Conservation (phyloP, 345 rosid species). For the Moricandia moricandioides region DNA sequence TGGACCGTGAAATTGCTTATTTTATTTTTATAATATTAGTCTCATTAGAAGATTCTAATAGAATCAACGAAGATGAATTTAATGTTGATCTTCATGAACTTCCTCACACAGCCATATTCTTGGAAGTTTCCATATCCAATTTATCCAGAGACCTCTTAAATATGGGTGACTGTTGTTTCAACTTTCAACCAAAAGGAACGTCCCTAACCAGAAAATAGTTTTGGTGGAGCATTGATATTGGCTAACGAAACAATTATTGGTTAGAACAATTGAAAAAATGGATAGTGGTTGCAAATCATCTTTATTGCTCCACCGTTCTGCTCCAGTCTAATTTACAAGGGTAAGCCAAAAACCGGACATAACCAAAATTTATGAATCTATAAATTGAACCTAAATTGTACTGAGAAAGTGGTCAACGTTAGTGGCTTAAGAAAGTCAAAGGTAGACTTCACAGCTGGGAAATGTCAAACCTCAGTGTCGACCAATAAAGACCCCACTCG, state of each 20-base stretch:
- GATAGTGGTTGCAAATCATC: slow-evolving; percentile 1
- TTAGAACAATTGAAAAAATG: neutral
- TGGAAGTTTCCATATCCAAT: slow-evolving; percentile 1
- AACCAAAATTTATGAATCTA: neutral
- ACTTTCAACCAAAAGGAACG: neutral
- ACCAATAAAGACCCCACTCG: neutral
- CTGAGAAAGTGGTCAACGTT: slow-evolving; percentile 19
- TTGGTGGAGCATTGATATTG: neutral
- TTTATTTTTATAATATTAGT: neutral
- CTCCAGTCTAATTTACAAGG: neutral
- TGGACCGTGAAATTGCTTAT: too few relatives aligned
- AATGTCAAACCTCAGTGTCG: slow-evolving; percentile 13
- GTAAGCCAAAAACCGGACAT: neutral
- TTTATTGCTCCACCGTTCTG: slow-evolving; percentile 14
- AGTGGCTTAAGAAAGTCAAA: slow-evolving; percentile 27
- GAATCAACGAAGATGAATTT: neutral
- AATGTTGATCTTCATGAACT: neutral
- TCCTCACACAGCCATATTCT: slow-evolving; percentile 2
- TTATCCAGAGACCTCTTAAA: neutral
- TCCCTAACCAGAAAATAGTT: neutral
- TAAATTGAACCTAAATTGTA: too few relatives aligned
- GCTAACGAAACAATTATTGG: neutral
- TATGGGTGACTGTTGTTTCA: neutral
- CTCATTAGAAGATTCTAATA: slow-evolving; percentile 14
- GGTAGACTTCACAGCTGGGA: neutral